Conservation (phyloP, 2,329 filamentous ascomycete species). For the Calonectria fujianensis region DNA sequence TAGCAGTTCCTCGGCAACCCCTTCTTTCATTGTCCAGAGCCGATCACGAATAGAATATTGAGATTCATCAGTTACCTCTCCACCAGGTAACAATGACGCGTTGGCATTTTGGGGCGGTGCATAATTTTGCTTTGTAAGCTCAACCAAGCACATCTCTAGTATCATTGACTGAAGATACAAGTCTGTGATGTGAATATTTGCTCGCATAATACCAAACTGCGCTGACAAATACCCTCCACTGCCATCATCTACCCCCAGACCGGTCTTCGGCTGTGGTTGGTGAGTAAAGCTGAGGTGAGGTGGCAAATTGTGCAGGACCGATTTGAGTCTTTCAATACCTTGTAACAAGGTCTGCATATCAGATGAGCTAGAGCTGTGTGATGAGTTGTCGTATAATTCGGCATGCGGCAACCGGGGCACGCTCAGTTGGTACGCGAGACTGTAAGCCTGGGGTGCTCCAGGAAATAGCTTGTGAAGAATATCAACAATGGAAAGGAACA, state of each 20-base stretch:
- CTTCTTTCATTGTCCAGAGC: conserved; percentile 7
- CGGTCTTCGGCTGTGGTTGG: background rate
- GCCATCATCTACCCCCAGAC: background rate
- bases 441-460: conserved; percentile 4
- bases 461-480: conserved; percentile 8
- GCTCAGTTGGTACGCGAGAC: background rate
- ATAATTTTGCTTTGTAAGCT: background rate
- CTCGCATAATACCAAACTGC: conserved; percentile 3
- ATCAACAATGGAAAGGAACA: conserved; percentile 9
- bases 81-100: background rate
- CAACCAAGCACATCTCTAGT: conserved; percentile 15
- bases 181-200: conserved; percentile 5
- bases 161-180: conserved; percentile 16
- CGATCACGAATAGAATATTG: background rate
- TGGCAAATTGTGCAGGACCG: background rate
- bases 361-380: background rate
- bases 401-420: background rate
- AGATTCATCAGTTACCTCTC: too few species aligned
- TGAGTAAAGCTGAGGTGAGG: background rate
- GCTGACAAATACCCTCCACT: background rate
- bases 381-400: background rate
- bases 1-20: background rate
- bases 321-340: conserved; percentile 1
- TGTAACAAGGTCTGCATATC: background rate
- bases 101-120: background rate